Base-by-base conservation (phyloP, 2,329 filamentous ascomycete genomes). In the Tolypocladium amazonense region DNA sequence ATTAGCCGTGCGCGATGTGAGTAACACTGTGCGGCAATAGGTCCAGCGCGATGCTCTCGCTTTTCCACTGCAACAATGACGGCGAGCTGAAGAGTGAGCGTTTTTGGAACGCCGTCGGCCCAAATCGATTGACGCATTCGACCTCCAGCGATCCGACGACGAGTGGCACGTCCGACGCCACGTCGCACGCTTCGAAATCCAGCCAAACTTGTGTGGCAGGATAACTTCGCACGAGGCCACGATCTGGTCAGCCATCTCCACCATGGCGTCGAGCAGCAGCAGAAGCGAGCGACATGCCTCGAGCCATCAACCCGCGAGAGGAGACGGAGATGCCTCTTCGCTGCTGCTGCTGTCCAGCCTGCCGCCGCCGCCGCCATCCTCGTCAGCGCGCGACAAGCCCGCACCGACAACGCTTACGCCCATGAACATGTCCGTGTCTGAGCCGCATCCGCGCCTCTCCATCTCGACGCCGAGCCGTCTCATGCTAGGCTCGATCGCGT, bases 381-480 rank as follows among this genome's bases (percentile, higher is more conserved):
- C 50, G 20, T 35, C 30, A 12, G 3, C 30, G 50, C 9, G 12
- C 9, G 27, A n/a, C 27, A 33, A 15, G 47, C 27, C 47, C 9
- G 47, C 30, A 14, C n/a, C 20, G 18, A 9, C 50, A 33, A n/a
- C 8, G 47, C 15, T 25, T 3, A 52, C n/a, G 45, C 23, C 23
- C 8, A 30, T 20, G 25, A 20, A 18, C 15, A 52, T 30, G 30
- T 53, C 50, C 27, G 12, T 35, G 50, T 53, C 50, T 14, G 72
- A 75, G 56, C 59, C 62, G 5, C 60, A 68, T 60, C 78, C 80
- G 8, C 79, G 82, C 4, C 77, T 85, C 11, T 87, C 86, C 39
- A 82, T 92, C 59, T 81, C 86, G 56, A 82, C 88, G 52, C 75
- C 82, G 41, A 70, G 82, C 23, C 88, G 90, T 61, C 79, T 94